Base-by-base conservation (phyloP, 768 basidiomycete genomes). In the Hygrophorus pudorinus region DNA sequence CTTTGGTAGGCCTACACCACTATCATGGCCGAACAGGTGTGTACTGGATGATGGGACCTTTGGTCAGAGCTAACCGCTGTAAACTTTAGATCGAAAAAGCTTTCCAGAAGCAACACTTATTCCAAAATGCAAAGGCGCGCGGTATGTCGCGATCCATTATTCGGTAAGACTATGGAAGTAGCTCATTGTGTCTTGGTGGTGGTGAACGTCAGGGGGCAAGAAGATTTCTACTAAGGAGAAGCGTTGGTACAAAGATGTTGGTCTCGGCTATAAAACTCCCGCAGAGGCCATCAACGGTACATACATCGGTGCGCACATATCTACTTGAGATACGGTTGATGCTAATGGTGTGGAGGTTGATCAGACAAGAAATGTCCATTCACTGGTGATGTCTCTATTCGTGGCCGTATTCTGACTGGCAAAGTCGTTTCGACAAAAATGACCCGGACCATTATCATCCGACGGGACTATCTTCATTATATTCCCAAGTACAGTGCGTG, bases 331-430 rank as follows among this genome's bases (percentile, higher is more conserved):
- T 18, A 31, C 9, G 14, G 12, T 24, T 29, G 13, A 10, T 28
- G n/a, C 28, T 28, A 13, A 17, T 11, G 33, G 21, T 24, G 9
- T 21, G 20, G 17, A 27, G 20, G 29, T 41, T 51, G 37, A 34
- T 34, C 56, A 91, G 96, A 99, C 79, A 98, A 98, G 77, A 99
- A 99, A 72, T 99, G 96, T 73, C 96, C 96, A 20, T 99, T 97
- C 78, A 93, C 90, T 53, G 88, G 94, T 52, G 73, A 91, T 54
- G 72, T 99, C 58, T 98, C 96, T 45, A 99, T 99, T 65, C 94
- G 96, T 62, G 96, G 96, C 45, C 93, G 96, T 58, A 99, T 99
- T 70, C 72, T 99, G 51, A 94, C 92, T 40, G 96, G 96, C 65
- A 89, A 89, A 65, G 94, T 99, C 50, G 74, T 97, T 49, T 98